Evolutionary conservation across 1,284 basidiomycete genomes (phyloP).

Genomic region (Ustilago crameri): DNA sequence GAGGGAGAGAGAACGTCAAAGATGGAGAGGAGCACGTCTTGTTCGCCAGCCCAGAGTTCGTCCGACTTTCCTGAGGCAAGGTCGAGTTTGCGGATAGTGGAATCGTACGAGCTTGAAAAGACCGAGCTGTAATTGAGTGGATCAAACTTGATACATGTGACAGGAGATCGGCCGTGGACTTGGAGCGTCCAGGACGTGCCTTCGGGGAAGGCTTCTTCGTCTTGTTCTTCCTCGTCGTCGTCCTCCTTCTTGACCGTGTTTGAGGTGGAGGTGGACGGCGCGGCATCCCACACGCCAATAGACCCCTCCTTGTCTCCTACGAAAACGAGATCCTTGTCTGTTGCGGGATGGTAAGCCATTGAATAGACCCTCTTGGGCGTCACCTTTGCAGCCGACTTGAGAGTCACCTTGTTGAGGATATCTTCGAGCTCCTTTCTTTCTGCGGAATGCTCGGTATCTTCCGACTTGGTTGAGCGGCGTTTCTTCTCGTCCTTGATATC

Average conservation of each 20-base stretch:
- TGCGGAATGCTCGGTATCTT: slow-evolving; percentile 3
- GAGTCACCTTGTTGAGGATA: slow-evolving; percentile 56
- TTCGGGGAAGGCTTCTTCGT: slow-evolving; percentile 19
- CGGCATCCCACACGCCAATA: slow-evolving; percentile 64
- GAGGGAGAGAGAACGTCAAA: slow-evolving; percentile 62
- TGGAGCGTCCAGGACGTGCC: slow-evolving; percentile 58
- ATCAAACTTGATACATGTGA: slow-evolving; percentile 64
- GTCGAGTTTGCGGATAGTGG: slow-evolving; percentile 58
- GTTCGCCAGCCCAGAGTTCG: slow-evolving; percentile 57
- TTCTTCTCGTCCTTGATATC: slow-evolving; percentile 38
- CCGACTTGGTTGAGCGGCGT: slow-evolving; percentile 3
- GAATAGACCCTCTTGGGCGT: slow-evolving; percentile 57
- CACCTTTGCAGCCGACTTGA: slow-evolving; percentile 55
- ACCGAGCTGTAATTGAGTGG: slow-evolving; percentile 50
- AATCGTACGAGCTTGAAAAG: slow-evolving; percentile 61
- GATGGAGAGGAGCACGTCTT: slow-evolving; percentile 59
- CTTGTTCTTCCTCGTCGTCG: slow-evolving; percentile 36
- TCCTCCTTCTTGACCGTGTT: slow-evolving; percentile 28
- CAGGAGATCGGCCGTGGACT: slow-evolving; percentile 56
- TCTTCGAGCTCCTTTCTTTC: slow-evolving; percentile 43
- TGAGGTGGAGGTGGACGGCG: slow-evolving; percentile 9
- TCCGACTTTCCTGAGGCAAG: slow-evolving; percentile 39
- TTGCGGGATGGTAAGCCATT: slow-evolving; percentile 60
- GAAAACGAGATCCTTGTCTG: slow-evolving; percentile 62
- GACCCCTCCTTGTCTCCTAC: slow-evolving; percentile 64